Conservation (phyloP, 371 early-diverging fungal species). For the Mortierella sp. region DNA sequence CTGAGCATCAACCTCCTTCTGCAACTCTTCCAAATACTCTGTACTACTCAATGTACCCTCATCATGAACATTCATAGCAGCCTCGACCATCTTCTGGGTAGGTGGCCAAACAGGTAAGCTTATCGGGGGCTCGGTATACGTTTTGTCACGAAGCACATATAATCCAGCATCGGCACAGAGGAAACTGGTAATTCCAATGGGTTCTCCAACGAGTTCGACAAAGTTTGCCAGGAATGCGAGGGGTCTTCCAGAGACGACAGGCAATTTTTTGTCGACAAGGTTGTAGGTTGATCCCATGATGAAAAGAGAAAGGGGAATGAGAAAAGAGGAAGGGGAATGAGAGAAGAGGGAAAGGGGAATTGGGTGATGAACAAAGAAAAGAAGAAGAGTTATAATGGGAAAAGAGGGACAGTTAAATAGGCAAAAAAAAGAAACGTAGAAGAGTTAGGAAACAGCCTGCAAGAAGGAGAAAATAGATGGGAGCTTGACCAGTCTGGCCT, state of each 20-base stretch:
- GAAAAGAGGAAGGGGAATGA: not conserved
- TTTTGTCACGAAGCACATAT: constrained; percentile 27
- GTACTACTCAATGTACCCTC: constrained; percentile 23
- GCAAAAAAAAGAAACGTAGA: too few relatives aligned
- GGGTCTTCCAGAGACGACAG: constrained; percentile 34
- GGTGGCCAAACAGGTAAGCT: constrained; percentile 43
- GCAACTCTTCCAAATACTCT: constrained; percentile 26
- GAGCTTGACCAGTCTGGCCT: too few relatives aligned
- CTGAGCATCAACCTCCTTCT: constrained; percentile 28
- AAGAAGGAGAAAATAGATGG: too few relatives aligned
- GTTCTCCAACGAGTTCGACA: constrained; percentile 34
- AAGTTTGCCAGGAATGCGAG: constrained; percentile 36
- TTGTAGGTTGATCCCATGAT: constrained; percentile 32
- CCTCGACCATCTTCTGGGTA: constrained; percentile 27
- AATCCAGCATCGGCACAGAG: constrained; percentile 49
- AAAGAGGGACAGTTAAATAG: not conserved
- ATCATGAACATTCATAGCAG: constrained; percentile 12
- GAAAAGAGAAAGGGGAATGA: not conserved
- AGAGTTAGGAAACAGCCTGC: too few relatives aligned
- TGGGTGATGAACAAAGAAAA: not conserved
- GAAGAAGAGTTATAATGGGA: not conserved
- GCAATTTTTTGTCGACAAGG: constrained; percentile 41
- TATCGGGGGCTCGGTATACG: constrained; percentile 36
- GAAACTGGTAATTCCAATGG: constrained; percentile 26
- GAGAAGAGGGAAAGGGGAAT: too few relatives aligned